phyloP scores from a whole-genome alignment of 768 basidiomycete species.

The Panaeolus papilionaceus region DNA sequence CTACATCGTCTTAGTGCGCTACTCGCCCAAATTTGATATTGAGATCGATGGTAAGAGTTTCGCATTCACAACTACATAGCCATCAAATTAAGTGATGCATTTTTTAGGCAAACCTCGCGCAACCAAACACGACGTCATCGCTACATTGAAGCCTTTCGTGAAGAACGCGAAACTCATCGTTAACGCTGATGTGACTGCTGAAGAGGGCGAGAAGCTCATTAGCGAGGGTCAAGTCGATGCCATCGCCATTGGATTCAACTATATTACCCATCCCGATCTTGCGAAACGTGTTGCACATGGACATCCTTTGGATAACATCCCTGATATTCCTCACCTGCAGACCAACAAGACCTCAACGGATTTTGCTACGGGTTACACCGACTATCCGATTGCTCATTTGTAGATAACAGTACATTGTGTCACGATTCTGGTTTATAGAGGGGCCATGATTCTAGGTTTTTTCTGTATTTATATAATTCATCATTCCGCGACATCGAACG shows the following conservation, averaged over 20 bases:
- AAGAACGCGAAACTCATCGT: constrained; percentile 27
- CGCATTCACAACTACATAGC: no score
- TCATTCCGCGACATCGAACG: no score
- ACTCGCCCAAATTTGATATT: constrained; percentile 26
- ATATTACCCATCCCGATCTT: constrained; percentile 46
- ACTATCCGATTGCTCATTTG: constrained; percentile 22
- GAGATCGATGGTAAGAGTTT: constrained; percentile 18
- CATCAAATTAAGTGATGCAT: no score
- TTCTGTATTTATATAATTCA: no score
- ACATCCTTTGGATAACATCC: constrained; percentile 26
- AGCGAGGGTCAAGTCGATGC: constrained; percentile 40
- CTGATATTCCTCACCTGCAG: constrained; percentile 23
- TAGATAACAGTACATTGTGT: no score
- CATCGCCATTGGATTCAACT: constrained; percentile 41
- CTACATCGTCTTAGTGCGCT: constrained; percentile 37
- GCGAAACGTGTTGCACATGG: constrained; percentile 37
- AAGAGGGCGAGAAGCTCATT: constrained; percentile 43
- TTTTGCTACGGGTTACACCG: constrained; percentile 26
- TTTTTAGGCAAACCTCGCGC: constrained; percentile 17
- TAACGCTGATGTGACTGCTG: constrained; percentile 25
- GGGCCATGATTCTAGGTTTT: no score
- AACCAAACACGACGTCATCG: constrained; percentile 28
- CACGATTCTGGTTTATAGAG: no score
- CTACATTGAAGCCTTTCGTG: constrained; percentile 25
- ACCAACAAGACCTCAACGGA: constrained; percentile 20